Percentiles rank a stretch among this genome's conserved stretches.
Evolutionary conservation across 345 rosid species (phyloP).

Genomic region (Ceriops zippeliana): DNA sequence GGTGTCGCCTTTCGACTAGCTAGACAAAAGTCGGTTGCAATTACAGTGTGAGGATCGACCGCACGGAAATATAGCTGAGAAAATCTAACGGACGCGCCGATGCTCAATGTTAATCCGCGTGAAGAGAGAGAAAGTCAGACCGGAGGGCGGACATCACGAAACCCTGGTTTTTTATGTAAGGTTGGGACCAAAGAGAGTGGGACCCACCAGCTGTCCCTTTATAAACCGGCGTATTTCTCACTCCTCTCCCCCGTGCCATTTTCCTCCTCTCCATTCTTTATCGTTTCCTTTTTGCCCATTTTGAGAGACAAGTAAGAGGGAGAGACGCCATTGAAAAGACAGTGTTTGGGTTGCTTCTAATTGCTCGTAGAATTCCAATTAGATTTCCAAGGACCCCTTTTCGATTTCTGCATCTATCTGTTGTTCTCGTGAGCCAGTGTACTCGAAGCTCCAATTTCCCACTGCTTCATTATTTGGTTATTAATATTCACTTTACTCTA

Average conservation of each 20-base stretch:
- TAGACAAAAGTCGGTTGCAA: background rate
- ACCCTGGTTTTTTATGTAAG: slow-evolving; percentile 9
- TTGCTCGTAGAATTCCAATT: background rate
- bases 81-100: background rate
- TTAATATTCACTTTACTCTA: background rate
- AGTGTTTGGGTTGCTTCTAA: background rate
- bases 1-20: no score
- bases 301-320: background rate
- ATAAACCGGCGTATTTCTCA: background rate
- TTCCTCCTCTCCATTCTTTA: no score
- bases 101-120: slow-evolving; percentile 13
- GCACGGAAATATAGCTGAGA: background rate
- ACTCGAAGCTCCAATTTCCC: background rate
- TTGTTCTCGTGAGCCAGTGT: background rate
- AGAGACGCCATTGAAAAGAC: background rate
- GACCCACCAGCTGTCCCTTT: slow-evolving; percentile 19
- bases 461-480: background rate
- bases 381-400: background rate
- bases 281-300: no score
- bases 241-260: background rate
- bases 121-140: background rate
- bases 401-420: background rate
- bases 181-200: slow-evolving; percentile 8
- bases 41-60: no score
- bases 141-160: slow-evolving; percentile 41